Evolutionary conservation across 306 rosid genomes (phyloP), one percentile per base, ranked within the genome.

Genomic region (Cucurbita moschata): DNA sequence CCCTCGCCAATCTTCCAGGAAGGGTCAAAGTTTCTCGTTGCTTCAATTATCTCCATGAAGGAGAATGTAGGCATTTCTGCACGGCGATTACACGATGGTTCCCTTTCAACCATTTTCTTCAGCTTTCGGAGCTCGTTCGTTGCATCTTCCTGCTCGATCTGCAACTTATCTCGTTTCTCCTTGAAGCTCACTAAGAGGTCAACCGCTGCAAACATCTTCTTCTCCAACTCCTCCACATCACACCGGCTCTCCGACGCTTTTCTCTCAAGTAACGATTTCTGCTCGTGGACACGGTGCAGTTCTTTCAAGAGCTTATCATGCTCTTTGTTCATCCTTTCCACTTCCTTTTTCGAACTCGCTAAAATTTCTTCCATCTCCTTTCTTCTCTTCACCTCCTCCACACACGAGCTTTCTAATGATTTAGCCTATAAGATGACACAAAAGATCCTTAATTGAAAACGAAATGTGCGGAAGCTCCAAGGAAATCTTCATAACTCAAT

Each of bases 1-100:
- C 98, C 98, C 77, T 90, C 98, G 62, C 87, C 85, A 78, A 94
- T 87, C 87, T 91, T 94, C 97, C 94, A 86, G 75, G 96, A 89
- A 26, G 90, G 98, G 65, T 91, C 97, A 72, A 94, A 89, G 61
- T 91, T 82, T 16, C 83, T 72, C 65, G 96, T 94, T 78, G 95
- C 97, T 77, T 90, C 95, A 43, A 80, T 89, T 81, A 94, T 89
- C 84, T 94, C 96, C 69, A 89, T 42, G 81, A 94, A 94, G 74
- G 96, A 88, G 82, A 89, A 90, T 64, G 81, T 47, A 52, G 98
- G 97, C 77, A 89, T 83, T 79, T 86, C 87, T 47, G 80, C 82
- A 43, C 51, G 61, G 74, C 77, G 75, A 67, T 86, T 64, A 67
- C 78, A 73, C 55, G 83, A 8, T 73, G 77, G 74, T 52, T 79